A percentile compares a stretch with the other conserved stretches of the same genome.
These are phyloP conservation scores for Talaromyces atroroseus DNA, from an alignment of 2,329 filamentous ascomycete genomes.

Conservation along the genomic window DNA sequence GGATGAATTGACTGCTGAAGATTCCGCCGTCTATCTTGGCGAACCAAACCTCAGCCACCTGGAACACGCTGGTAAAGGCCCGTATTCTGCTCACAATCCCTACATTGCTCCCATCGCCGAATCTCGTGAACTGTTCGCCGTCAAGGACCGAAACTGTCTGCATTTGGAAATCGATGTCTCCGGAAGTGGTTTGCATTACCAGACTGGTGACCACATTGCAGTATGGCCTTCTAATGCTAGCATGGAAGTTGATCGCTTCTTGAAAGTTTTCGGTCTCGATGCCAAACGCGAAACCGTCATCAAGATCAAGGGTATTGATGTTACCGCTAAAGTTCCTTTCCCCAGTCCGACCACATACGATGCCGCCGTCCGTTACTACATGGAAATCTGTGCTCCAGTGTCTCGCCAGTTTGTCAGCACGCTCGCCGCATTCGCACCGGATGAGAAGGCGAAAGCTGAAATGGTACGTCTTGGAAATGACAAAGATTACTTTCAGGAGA, in stretches of 20 bases:
- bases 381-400: constrained; percentile 92
- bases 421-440: constrained; percentile 82
- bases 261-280: constrained; percentile 68
- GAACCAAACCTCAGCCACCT: constrained; percentile 97
- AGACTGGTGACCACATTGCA: constrained; percentile 95
- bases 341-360: constrained; percentile 96
- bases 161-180: constrained; percentile 93
- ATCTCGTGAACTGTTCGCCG: constrained; percentile 84
- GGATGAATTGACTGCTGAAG: constrained; percentile 66
- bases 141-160: constrained; percentile 87
- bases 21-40: constrained; percentile 81
- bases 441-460: constrained; percentile 76
- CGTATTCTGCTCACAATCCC: constrained; percentile 94
- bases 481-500: constrained; percentile 90
- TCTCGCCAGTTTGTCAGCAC: constrained; percentile 92
- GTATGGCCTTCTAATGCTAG: constrained; percentile 96
- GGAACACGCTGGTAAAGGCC: constrained; percentile 74
- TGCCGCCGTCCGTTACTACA: constrained; percentile 85
- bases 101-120: constrained; percentile 91
- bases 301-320: constrained; percentile 82
- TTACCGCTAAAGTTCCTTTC: constrained; percentile 95
- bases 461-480: constrained; percentile 84
- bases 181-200: constrained; percentile 84
- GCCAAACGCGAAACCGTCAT: constrained; percentile 78
- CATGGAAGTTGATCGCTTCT: constrained; percentile 82